These are phyloP conservation scores for Schwanniomyces etchellsii DNA, from an alignment of 1,139 yeast species.

Conservation along the genomic window DNA sequence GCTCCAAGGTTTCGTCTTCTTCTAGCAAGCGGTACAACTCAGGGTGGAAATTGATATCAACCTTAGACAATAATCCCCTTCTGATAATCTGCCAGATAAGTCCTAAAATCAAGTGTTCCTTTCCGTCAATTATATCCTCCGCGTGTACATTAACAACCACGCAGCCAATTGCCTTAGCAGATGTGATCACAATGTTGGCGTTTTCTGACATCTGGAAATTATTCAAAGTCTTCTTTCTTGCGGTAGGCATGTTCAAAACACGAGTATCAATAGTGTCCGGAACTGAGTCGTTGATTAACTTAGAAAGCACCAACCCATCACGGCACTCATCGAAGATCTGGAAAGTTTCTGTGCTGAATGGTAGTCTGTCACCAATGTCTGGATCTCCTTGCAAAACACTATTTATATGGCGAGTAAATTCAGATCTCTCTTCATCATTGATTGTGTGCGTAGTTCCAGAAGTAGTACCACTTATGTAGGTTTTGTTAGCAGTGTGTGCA, in stretches of 20 bases:
- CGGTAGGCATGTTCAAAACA: constrained; percentile 82
- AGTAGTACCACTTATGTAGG: constrained; percentile 73
- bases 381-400: constrained; percentile 87
- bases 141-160: constrained; percentile 96
- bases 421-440: constrained; percentile 94
- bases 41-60: constrained; percentile 94
- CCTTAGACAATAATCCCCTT: constrained; percentile 88
- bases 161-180: constrained; percentile 98
- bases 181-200: constrained; percentile 94
- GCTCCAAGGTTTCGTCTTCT: constrained; percentile 96
- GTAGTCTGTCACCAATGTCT: constrained; percentile 78
- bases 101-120: constrained; percentile 91
- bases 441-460: constrained; percentile 96
- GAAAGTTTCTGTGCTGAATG: constrained; percentile 90
- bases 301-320: constrained; percentile 89
- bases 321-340: constrained; percentile 96
- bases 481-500: constrained; percentile 58
- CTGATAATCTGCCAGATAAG: constrained; percentile 98
- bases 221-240: constrained; percentile 72
- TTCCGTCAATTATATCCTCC: constrained; percentile 95
- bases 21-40: constrained; percentile 91
- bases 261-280: constrained; percentile 98
- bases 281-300: constrained; percentile 93
- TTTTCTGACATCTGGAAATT: constrained; percentile 95
- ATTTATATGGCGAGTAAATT: constrained; percentile 93